Evolutionary conservation across 2,329 filamentous ascomycete species (phyloP).

Genomic region (Aureobasidium mangrovei): DNA sequence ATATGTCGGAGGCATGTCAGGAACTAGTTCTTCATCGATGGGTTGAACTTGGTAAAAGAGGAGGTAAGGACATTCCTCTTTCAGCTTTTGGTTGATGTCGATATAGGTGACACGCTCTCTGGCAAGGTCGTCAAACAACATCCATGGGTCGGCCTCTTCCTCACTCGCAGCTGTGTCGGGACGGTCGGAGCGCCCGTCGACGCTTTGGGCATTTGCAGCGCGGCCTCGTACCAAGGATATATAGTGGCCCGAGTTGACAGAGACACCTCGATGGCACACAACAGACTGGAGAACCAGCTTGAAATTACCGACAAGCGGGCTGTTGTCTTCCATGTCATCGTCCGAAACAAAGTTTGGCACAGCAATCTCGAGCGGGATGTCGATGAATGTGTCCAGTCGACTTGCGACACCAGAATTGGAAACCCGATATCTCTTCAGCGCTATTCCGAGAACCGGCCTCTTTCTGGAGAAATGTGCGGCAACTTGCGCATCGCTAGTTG

Average conservation of each 20-base stretch:
- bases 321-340: constrained; percentile 58
- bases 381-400: constrained; percentile 72
- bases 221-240: constrained; percentile 73
- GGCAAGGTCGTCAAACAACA: constrained; percentile 84
- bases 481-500: constrained; percentile 65
- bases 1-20: constrained; percentile 22
- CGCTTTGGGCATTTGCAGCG: constrained; percentile 26
- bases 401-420: constrained; percentile 58
- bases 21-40: constrained; percentile 49
- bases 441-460: constrained; percentile 82
- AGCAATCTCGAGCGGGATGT: constrained; percentile 77
- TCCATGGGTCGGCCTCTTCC: constrained; percentile 70
- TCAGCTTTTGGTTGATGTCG: constrained; percentile 68
- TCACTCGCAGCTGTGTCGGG: constrained; percentile 28
- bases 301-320: constrained; percentile 73
- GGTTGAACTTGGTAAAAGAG: constrained; percentile 93
- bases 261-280: constrained; percentile 82
- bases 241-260: constrained; percentile 84
- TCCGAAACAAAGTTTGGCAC: constrained; percentile 86
- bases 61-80: constrained; percentile 85
- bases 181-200: constrained; percentile 43
- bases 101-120: constrained; percentile 64
- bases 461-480: constrained; percentile 77
- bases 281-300: constrained; percentile 86
- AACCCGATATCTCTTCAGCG: constrained; percentile 82